phyloP scores from a whole-genome alignment of 2,329 filamentous ascomycete species.

The Pseudofabraea citricarpa region DNA sequence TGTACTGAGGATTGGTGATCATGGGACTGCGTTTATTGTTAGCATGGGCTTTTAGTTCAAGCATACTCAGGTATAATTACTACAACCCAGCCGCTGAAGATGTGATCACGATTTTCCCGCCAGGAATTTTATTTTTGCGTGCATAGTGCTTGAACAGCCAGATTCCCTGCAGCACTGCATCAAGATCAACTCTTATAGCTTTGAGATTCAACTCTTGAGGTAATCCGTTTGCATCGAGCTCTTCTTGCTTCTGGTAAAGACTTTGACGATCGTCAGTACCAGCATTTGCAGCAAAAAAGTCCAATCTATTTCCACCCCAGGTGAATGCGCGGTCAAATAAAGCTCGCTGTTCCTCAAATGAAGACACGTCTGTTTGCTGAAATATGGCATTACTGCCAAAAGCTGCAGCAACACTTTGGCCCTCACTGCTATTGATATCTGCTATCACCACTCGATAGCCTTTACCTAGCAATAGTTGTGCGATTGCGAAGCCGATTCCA shows the following conservation, averaged over 20 bases:
- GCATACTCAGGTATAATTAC: constrained; percentile 10
- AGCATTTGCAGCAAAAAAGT: constrained; percentile 39
- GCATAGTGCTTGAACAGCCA: constrained; percentile 38
- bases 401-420: constrained; percentile 4
- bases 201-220: constrained; percentile 32
- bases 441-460: constrained; percentile 37
- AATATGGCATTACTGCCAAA: constrained; percentile 10
- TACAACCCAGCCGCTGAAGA: constrained; percentile 31
- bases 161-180: constrained; percentile 35
- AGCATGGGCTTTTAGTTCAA: constrained; percentile 9
- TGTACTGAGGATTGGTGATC: constrained; percentile 13
- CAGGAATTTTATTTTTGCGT: constrained; percentile 28
- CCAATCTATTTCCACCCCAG: constrained; percentile 32
- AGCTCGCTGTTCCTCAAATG: constrained; percentile 31
- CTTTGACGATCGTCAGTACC: constrained; percentile 34
- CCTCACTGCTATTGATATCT: constrained; percentile 32
- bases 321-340: constrained; percentile 34
- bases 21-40: constrained; percentile 9
- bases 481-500: constrained; percentile 38
- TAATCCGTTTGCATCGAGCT: constrained; percentile 26
- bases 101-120: constrained; percentile 35
- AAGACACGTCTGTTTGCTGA: constrained; percentile 31
- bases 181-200: constrained; percentile 34
- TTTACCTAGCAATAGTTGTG: constrained; percentile 33
- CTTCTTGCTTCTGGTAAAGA: constrained; percentile 27